A percentile compares a stretch with the other conserved stretches of the same genome.
These are phyloP conservation scores for Bipolaris cookei DNA, from an alignment of 2,329 filamentous ascomycete species.

Conservation along the genomic window DNA sequence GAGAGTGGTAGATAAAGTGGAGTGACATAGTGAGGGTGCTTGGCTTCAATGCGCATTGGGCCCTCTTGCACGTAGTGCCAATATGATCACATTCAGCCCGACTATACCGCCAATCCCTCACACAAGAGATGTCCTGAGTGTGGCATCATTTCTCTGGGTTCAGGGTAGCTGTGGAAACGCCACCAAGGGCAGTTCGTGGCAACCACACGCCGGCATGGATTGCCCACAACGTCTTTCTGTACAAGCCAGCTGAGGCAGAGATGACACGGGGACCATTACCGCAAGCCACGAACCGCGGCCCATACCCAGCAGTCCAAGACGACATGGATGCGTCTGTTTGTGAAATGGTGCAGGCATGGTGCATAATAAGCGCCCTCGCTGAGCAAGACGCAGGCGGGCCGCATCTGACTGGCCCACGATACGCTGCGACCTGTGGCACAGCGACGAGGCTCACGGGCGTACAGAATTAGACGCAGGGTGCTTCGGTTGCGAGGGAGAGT, in stretches of 20 bases:
- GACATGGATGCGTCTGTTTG: slow-evolving; percentile 23
- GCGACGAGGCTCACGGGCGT: slow-evolving; percentile 25
- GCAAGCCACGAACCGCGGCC: slow-evolving; percentile 19
- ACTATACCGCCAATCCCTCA: background rate
- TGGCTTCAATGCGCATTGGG: slow-evolving; percentile 13
- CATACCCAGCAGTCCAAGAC: slow-evolving; percentile 19
- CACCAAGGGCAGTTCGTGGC: slow-evolving; percentile 19
- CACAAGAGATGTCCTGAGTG: no score
- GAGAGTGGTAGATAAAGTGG: slow-evolving; percentile 18
- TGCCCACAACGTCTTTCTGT: slow-evolving; percentile 31
- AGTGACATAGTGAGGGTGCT: slow-evolving; percentile 17
- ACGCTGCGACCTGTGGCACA: slow-evolving; percentile 33
- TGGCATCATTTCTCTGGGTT: background rate
- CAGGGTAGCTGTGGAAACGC: slow-evolving; percentile 10
- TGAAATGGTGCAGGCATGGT: slow-evolving; percentile 17
- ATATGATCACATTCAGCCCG: slow-evolving; percentile 14
- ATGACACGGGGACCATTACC: slow-evolving; percentile 25
- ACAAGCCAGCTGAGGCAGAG: slow-evolving; percentile 24
- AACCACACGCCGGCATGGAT: slow-evolving; percentile 25
- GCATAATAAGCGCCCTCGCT: slow-evolving; percentile 20
- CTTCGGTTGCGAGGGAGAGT: slow-evolving; percentile 33
- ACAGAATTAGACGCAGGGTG: slow-evolving; percentile 39
- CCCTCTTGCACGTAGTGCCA: slow-evolving; percentile 5
- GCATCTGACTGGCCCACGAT: slow-evolving; percentile 27
- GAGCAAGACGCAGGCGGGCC: slow-evolving; percentile 18